Evolutionary conservation across 306 rosid genomes (phyloP).

Genomic region (Cicer judaicum): DNA sequence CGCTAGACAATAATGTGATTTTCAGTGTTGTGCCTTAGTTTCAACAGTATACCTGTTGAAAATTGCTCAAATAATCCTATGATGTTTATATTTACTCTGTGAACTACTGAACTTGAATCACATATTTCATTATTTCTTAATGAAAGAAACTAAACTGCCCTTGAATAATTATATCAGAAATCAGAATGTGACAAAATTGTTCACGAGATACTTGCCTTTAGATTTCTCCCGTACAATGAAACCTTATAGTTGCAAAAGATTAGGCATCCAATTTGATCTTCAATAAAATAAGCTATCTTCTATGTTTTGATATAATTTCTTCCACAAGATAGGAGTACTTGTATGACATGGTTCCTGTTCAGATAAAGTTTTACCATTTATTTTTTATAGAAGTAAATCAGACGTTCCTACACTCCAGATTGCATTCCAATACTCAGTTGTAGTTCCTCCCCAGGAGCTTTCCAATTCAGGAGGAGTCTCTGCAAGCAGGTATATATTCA

Average conservation of each 20-base stretch:
- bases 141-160: constrained; percentile 16
- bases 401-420: constrained; percentile 86
- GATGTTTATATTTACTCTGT: constrained; percentile 19
- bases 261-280: constrained; percentile 12
- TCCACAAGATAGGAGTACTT: constrained; percentile 26
- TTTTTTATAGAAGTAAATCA: constrained; percentile 62
- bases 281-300: constrained; percentile 5
- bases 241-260: constrained; percentile 6
- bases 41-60: constrained; percentile 21
- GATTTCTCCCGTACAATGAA: constrained; percentile 27
- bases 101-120: constrained; percentile 31
- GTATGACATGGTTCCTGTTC: constrained; percentile 34
- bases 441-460: constrained; percentile 83
- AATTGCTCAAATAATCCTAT: constrained; percentile 29
- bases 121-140: background rate
- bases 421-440: constrained; percentile 93
- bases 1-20: constrained; percentile 30
- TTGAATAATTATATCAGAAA: constrained; percentile 15
- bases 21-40: constrained; percentile 2
- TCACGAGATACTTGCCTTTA: constrained; percentile 31
- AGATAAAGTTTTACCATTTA: constrained; percentile 31
- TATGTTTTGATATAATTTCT: constrained; percentile 27
- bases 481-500: constrained; percentile 66
- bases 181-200: constrained; percentile 19
- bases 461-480: constrained; percentile 55